Evolutionary conservation across 2,329 filamentous ascomycete genomes (phyloP), one percentile per base, ranked within the genome.

Genomic region (Coccinonectria pachysandricola): DNA sequence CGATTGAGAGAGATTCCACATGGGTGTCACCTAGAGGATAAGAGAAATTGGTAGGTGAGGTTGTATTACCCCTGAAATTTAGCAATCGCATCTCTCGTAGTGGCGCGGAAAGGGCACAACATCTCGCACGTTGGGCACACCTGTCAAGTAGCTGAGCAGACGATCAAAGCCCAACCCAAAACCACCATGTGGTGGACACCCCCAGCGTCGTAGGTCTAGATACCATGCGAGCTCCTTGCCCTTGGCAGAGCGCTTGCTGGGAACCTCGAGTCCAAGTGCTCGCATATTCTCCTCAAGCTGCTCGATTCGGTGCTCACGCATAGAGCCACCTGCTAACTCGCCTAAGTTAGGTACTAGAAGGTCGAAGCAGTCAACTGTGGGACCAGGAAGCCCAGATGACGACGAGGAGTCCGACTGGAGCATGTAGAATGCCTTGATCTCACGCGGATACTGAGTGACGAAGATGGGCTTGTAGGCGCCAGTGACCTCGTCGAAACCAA

Each of bases 131-230:
- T 83, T 93, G 38, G 73, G 69, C 19, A 88, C 75, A 7, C 86
- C 86, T 16, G 79, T 73, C 29, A 95, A 64, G 57, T 93, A 94
- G 48, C 79, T 78, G 42, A 94, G 56, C 37, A 94, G 67, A 29
- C 87, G 73, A 62, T 95, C 87, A 49, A 93, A 92, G 7, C 87
- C 87, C 30, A 95, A 54, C 3, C 87, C 87, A 50, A 93, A 95
- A 1, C 87, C 87, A 21, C 87, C 87, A 46, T 94, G 87, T 18
- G 85, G 85, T 30, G 85, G 83, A 41, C 79, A 87, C n/a, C 87
- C 87, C 71, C 85, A 95, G 40, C 79, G 76, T 34, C 87, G 75
- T 34, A 95, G 66, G 52, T 95, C 86, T 13, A 84, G 63, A 50
- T 94, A 95, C 87, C 87, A 95, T 40, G 79, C 71, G 28, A 94